These are phyloP conservation scores for Chamaecrista fasciculata DNA, from an alignment of 306 rosid genomes.

Conservation along the genomic window DNA sequence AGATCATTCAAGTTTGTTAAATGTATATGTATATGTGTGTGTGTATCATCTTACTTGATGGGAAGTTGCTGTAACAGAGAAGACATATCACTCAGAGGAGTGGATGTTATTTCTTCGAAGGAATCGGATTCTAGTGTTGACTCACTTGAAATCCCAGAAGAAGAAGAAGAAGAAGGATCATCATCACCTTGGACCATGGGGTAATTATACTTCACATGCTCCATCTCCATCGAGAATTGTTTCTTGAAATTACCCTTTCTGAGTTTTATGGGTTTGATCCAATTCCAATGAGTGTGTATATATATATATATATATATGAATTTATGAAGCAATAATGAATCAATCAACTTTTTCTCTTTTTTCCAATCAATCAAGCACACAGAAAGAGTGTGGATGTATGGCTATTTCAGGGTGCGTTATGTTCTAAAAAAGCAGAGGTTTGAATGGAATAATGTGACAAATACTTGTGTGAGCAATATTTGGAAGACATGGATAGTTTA, in stretches of 20 bases:
- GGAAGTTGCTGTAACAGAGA: slow-evolving; percentile 46
- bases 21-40: no score
- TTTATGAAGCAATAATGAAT: no score
- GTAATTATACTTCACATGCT: neutral
- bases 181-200: slow-evolving; percentile 22
- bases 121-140: slow-evolving; percentile 16
- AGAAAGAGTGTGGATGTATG: no score
- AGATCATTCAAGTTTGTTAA: no score
- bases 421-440: slow-evolving; percentile 5
- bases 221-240: slow-evolving; percentile 17
- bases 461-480: neutral
- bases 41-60: slow-evolving; percentile 37
- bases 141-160: slow-evolving; percentile 13
- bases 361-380: neutral
- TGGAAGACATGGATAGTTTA: slow-evolving; percentile 22
- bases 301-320: no score
- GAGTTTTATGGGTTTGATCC: neutral
- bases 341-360: neutral
- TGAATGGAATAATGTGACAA: slow-evolving; percentile 25
- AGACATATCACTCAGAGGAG: slow-evolving; percentile 39
- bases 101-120: slow-evolving; percentile 33
- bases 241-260: neutral
- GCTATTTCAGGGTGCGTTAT: no score
- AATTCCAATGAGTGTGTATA: no score
- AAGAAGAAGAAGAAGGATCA: slow-evolving; percentile 13